A percentile compares a stretch with the other conserved stretches of the same genome.
These are phyloP conservation scores for Stephanodiscus minutulus DNA, from an alignment of 108 stramenopile species.

Conservation along the genomic window DNA sequence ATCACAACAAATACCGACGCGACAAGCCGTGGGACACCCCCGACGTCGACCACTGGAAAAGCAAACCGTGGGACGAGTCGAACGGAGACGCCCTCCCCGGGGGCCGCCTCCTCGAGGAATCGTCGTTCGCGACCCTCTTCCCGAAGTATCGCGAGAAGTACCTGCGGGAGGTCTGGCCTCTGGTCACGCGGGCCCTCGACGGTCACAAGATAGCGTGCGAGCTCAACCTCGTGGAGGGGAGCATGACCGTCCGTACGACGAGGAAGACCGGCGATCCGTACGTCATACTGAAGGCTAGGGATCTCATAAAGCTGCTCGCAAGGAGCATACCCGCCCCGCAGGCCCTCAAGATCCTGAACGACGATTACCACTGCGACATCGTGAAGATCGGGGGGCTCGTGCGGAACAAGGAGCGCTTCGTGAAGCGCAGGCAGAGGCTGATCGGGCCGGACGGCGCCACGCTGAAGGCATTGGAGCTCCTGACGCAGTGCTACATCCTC, in stretches of 20 bases:
- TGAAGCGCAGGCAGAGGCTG: slow-evolving; percentile 95
- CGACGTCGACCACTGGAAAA: slow-evolving; percentile 97
- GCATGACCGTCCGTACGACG: slow-evolving; percentile 98
- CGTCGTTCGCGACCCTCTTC: slow-evolving; percentile 98
- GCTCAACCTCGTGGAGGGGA: slow-evolving; percentile 94
- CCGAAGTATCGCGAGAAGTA: slow-evolving; percentile 99
- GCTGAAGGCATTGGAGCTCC: slow-evolving; percentile 96
- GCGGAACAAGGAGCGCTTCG: slow-evolving; percentile 98
- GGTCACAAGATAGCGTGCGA: slow-evolving; percentile 75
- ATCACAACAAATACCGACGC: slow-evolving; percentile 94
- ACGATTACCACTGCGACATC: slow-evolving; percentile 96
- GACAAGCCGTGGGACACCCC: slow-evolving; percentile 99
- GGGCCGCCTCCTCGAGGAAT: slow-evolving; percentile 93
- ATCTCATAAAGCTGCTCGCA: slow-evolving; percentile 96
- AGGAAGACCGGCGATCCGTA: slow-evolving; percentile 94
- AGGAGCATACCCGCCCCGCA: slow-evolving; percentile 90
- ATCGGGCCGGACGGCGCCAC: slow-evolving; percentile 98
- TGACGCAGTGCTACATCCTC: slow-evolving; percentile 96
- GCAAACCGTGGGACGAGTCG: slow-evolving; percentile 68
- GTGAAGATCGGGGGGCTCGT: slow-evolving; percentile 99
- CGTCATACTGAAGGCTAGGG: slow-evolving; percentile 96
- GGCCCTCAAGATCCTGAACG: slow-evolving; percentile 94
- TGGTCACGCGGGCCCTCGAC: slow-evolving; percentile 93
- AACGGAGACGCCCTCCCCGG: slow-evolving; percentile 67
- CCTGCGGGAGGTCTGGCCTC: slow-evolving; percentile 96